These are phyloP conservation scores for Pisolithus microcarpus DNA, from an alignment of 768 basidiomycete species.

Conservation along the genomic window DNA sequence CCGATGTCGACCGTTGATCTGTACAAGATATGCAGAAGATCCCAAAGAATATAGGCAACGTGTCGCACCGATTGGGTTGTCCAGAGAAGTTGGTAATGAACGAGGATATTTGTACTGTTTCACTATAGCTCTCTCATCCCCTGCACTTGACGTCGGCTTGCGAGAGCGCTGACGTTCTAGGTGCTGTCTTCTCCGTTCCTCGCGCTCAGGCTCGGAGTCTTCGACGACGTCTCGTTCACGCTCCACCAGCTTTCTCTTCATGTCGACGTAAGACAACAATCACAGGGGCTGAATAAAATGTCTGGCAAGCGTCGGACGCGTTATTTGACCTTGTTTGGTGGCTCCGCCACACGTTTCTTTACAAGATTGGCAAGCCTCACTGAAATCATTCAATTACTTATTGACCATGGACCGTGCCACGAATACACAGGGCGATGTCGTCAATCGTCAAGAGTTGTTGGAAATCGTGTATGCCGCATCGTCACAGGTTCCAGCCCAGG, in stretches of 20 bases:
- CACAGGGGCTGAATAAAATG: background rate
- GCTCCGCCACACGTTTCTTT: too few relatives aligned
- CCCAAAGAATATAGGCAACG: too few relatives aligned
- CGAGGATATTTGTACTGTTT: too few relatives aligned
- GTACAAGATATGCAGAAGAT: too few relatives aligned
- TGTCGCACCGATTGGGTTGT: background rate
- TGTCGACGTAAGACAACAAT: background rate
- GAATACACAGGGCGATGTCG: conserved; percentile 25
- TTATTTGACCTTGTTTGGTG: conserved; percentile 33
- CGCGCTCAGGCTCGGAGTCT: conserved; percentile 70
- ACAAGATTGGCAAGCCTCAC: background rate
- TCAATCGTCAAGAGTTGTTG: conserved; percentile 59
- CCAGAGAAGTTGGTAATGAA: background rate
- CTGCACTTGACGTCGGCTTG: background rate
- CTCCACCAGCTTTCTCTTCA: background rate
- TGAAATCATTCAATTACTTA: background rate
- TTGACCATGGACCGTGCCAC: conserved; percentile 16
- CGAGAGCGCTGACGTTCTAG: background rate
- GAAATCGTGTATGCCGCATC: conserved; percentile 60
- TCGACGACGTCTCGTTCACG: conserved; percentile 41
- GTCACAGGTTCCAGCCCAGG: conserved; percentile 56
- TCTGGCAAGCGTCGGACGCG: conserved; percentile 36
- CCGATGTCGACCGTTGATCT: too few relatives aligned
- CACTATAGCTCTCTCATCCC: background rate
- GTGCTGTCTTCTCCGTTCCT: conserved; percentile 25